Evolutionary conservation across 2,329 filamentous ascomycete genomes (phyloP), one percentile per base, ranked within the genome.

Genomic region (Cladosporium oxysporum): DNA sequence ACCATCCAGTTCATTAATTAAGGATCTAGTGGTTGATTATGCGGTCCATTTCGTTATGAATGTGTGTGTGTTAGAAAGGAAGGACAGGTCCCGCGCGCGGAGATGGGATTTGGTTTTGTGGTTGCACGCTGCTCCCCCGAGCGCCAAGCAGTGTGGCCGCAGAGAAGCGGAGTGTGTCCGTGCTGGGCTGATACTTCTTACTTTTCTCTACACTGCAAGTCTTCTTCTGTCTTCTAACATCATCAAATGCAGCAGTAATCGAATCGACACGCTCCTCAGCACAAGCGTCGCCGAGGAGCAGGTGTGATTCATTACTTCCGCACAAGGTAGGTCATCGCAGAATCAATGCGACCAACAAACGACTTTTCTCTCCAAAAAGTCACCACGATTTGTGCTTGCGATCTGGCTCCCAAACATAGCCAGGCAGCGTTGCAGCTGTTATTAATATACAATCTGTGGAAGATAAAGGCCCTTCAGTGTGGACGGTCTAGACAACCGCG

Each of bases 381-480:
- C 57, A 66, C 81, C 81, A 83, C 81, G 79, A 77, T 79, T 81
- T 83, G 23, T 59, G 81, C 80, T 81, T 83, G 80, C 81, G 80
- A 77, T 79, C 74, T 77, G 80, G 77, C 76, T 79, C 76, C 66
- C 65, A 75, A 69, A 72, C 75, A 71, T 80, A 82, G 79, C 77
- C 79, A 79, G 74, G 78, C 76, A 79, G 81, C 79, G 41, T 23
- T 47, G 41, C 41, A 47, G 41, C 41, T 47, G 21, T 79, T 82
- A 82, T 79, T 81, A 80, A 76, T 31, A 55, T 55, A 31, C 52
- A 55, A 79, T 79, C 76, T 79, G 81, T 83, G 81, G 81, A 75
- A 83, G 80, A 83, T 76, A 72, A 78, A 82, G 37, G 47, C 67
- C 64, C 77, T 76, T 72, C 29, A 76, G 77, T 58, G 50, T 53